phyloP scores from a whole-genome alignment of 208 protist genomes.

The Trypanosoma boissoni region DNA sequence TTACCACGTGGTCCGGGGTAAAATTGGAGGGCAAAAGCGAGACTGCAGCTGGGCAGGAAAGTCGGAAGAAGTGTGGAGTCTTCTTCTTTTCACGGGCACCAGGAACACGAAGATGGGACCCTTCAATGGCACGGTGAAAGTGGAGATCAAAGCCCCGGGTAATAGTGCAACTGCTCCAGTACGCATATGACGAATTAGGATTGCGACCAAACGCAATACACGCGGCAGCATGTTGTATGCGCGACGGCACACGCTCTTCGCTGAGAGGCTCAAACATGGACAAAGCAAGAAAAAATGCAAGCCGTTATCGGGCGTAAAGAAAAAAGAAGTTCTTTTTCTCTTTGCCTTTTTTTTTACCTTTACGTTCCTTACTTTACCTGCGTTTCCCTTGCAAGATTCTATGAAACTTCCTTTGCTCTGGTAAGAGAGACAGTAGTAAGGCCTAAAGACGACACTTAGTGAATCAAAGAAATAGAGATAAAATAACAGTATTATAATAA shows the following conservation, averaged over 20 bases:
- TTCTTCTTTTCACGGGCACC: conserved; percentile 20
- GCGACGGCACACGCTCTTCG: conserved; percentile 24
- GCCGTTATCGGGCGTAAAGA: no score
- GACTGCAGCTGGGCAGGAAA: conserved; percentile 12
- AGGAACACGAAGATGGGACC: conserved; percentile 2
- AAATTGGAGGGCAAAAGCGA: background rate
- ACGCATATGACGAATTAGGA: background rate
- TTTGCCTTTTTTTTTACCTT: no score
- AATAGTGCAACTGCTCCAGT: conserved; percentile 17
- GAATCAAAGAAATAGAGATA: no score
- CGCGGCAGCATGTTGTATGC: conserved; percentile 8
- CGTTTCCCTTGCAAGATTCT: no score
- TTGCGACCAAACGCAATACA: conserved; percentile 14
- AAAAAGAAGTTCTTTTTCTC: no score
- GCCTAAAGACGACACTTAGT: no score
- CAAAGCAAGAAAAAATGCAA: no score
- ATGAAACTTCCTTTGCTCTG: no score
- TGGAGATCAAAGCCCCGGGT: conserved; percentile 18
- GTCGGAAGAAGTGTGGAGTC: conserved; percentile 20
- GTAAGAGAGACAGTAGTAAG: no score
- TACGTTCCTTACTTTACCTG: no score
- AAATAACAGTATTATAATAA: no score
- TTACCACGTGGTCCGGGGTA: background rate
- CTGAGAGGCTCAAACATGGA: conserved; percentile 23
- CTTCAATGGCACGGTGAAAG: conserved; percentile 10